Conservation (phyloP, 2,329 filamentous ascomycete species). For the Phialophora tarda region DNA sequence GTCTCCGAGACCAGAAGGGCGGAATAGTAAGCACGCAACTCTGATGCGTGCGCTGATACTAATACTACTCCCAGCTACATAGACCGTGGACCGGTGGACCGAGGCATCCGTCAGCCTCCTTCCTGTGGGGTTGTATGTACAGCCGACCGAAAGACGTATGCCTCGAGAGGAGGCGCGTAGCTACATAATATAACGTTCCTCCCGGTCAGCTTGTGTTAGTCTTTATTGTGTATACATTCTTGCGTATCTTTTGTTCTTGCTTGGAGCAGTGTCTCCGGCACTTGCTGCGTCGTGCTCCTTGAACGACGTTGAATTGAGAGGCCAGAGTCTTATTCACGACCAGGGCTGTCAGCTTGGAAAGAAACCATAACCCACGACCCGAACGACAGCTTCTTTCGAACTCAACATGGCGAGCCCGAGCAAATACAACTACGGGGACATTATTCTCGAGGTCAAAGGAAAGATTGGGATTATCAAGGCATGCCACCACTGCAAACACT, state of each 20-base stretch:
- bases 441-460: constrained; percentile 52
- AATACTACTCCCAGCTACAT: not conserved
- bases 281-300: not conserved
- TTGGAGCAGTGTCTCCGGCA: not conserved
- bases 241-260: not conserved
- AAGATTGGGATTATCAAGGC: constrained; percentile 56
- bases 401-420: constrained; percentile 20
- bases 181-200: not conserved
- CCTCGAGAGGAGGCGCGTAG: not conserved
- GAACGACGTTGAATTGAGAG: not conserved
- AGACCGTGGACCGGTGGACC: not conserved
- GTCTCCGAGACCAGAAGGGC: not conserved
- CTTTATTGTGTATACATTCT: not conserved
- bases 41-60: not conserved
- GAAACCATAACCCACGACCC: not conserved
- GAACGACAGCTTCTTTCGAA: not conserved
- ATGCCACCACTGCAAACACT: constrained; percentile 26
- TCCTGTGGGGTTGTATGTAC: constrained; percentile 8
- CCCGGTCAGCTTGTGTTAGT: not conserved
- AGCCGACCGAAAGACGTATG: constrained; percentile 1
- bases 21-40: not conserved
- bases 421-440: constrained; percentile 48
- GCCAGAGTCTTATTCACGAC: too few species aligned
- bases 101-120: constrained; percentile 8
- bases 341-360: not conserved